phyloP scores from a whole-genome alignment of 495 filamentous ascomycete species.

The Trichocladium antarcticum region DNA sequence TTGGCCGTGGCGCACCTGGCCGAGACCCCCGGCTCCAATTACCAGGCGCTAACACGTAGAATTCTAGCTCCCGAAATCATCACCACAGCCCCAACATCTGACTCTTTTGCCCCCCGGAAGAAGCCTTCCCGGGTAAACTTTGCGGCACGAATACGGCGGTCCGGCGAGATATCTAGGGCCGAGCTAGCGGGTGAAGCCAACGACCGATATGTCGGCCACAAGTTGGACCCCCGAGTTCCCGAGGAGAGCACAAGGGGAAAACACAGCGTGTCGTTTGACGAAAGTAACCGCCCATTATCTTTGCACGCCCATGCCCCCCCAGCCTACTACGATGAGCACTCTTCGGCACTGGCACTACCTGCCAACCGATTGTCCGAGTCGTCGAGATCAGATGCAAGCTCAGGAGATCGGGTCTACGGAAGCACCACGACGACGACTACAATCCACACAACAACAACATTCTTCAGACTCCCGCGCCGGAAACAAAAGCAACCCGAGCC shows the following conservation, averaged over 20 bases:
- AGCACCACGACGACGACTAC: constrained; percentile 51
- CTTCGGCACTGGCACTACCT: constrained; percentile 54
- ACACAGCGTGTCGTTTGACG: constrained; percentile 51
- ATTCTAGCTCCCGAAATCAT: constrained; percentile 75
- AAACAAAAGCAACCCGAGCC: constrained; percentile 66
- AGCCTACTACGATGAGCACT: constrained; percentile 54
- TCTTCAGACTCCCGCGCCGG: constrained; percentile 72
- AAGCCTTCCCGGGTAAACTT: constrained; percentile 43
- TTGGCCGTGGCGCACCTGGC: constrained; percentile 1
- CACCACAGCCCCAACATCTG: constrained; percentile 77
- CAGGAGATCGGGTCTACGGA: constrained; percentile 57
- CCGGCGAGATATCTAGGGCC: constrained; percentile 32
- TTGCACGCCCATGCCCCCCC: constrained; percentile 40
- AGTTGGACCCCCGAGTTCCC: constrained; percentile 29
- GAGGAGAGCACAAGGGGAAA: constrained; percentile 34
- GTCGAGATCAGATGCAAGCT: constrained; percentile 79
- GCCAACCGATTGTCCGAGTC: constrained; percentile 76
- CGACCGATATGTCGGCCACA: constrained; percentile 20
- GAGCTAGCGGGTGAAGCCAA: constrained; percentile 23
- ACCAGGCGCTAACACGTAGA: constrained; percentile 13
- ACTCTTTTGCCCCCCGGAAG: constrained; percentile 40
- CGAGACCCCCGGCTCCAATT: constrained; percentile 1
- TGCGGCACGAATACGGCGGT: constrained; percentile 33
- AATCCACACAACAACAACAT: constrained; percentile 53
- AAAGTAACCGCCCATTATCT: constrained; percentile 50